phyloP scores from a whole-genome alignment of 2,329 filamentous ascomycete species.

The Apiospora marii region DNA sequence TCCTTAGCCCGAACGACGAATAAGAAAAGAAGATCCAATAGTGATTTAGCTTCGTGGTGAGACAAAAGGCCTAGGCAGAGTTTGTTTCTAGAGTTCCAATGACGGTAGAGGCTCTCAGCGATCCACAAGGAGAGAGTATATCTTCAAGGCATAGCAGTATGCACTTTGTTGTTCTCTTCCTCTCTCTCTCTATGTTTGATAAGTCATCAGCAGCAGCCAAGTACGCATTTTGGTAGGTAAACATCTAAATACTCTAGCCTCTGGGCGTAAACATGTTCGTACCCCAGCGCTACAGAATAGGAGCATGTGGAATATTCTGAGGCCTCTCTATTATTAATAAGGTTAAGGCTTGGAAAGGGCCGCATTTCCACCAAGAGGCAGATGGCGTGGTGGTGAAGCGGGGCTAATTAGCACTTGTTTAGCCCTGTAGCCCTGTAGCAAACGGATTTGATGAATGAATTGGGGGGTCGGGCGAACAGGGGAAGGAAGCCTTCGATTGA shows the following conservation, averaged over 20 bases:
- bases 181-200: constrained; percentile 14
- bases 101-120: background rate
- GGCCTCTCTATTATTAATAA: constrained; percentile 14
- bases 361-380: background rate
- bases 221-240: background rate
- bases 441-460: background rate
- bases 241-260: constrained; percentile 7
- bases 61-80: background rate
- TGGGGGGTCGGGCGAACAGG: background rate
- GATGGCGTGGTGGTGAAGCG: background rate
- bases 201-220: constrained; percentile 15
- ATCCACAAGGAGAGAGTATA: background rate
- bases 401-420: constrained; percentile 2
- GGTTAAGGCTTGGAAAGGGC: constrained; percentile 6
- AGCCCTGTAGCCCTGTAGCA: background rate
- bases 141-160: background rate
- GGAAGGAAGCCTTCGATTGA: background rate
- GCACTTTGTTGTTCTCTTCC: background rate
- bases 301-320: background rate
- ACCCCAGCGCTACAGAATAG: constrained; percentile 1
- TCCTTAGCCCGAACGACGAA: background rate
- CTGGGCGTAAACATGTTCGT: background rate
- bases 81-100: constrained; percentile 1
- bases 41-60: background rate
- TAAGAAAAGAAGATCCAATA: background rate